Conservation (phyloP, 176 grass and related monocot genomes). For the Rhynchospora tenuis region DNA sequence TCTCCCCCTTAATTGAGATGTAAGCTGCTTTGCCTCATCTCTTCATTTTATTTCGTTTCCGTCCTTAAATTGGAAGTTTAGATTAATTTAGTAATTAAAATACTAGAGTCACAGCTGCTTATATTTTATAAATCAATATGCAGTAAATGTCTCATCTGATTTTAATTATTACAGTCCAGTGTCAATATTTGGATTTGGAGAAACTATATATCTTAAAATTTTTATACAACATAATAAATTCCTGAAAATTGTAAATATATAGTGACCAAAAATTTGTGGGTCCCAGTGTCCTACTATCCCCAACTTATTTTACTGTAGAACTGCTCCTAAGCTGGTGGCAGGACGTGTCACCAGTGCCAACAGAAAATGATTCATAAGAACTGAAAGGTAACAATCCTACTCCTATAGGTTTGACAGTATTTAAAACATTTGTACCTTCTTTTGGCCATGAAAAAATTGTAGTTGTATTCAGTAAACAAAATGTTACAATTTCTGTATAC, state of each 20-base stretch:
- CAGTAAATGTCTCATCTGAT: no score
- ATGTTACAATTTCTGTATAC: no score
- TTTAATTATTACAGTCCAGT: no score
- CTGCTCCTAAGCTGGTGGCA: not conserved
- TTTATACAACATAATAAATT: not conserved
- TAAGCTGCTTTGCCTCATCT: not conserved
- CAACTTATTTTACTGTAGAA: not conserved
- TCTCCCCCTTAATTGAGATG: no score
- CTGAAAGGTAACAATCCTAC: not conserved
- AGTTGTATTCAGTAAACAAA: no score
- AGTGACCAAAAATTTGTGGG: not conserved
- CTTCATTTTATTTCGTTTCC: not conserved
- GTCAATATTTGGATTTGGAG: no score
- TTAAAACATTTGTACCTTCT: not conserved
- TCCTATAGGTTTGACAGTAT: not conserved
- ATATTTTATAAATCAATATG: no score
- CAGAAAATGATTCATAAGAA: not conserved
- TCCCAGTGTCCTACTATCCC: not conserved
- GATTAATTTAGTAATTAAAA: no score
- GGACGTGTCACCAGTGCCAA: not conserved
- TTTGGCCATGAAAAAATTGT: no score
- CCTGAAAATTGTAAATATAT: not conserved
- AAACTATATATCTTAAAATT: not conserved
- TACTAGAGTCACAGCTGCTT: no score
- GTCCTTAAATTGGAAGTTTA: not conserved